A percentile compares a stretch with the other conserved stretches of the same genome.
These are phyloP conservation scores for Physcomitrium patens DNA, from an alignment of 225 moss, liverwort and hornwort genomes.

Conservation along the genomic window DNA sequence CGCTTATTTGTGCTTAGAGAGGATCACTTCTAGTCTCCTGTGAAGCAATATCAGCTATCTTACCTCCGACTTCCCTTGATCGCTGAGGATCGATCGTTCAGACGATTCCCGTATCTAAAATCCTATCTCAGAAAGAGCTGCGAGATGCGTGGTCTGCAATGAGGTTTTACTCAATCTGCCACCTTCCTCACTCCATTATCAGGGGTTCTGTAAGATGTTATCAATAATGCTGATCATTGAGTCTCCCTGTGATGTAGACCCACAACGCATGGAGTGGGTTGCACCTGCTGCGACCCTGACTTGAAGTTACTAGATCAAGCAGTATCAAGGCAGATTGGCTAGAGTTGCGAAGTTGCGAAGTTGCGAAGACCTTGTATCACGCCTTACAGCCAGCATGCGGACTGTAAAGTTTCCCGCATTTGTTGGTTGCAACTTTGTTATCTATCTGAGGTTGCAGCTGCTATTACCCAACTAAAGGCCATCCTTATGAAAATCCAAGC, in stretches of 20 bases:
- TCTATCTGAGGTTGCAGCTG: not conserved
- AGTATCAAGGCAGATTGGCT: conserved; percentile 46
- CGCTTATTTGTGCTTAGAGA: conserved; percentile 6
- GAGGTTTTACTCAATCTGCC: not conserved
- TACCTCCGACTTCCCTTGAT: conserved; percentile 8
- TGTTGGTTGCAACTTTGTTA: not conserved
- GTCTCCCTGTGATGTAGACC: conserved; percentile 35
- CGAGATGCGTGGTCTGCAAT: not conserved
- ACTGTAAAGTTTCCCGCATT: not conserved
- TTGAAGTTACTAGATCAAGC: conserved; percentile 59
- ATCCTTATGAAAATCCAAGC: not conserved
- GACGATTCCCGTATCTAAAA: not conserved
- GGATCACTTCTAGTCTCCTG: not conserved
- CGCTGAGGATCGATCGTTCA: not conserved
- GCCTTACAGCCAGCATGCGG: not conserved
- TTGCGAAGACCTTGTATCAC: not conserved
- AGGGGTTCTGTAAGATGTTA: not conserved
- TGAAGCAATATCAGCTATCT: not conserved
- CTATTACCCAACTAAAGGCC: not conserved
- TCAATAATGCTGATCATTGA: not conserved
- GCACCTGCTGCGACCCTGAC: conserved; percentile 62
- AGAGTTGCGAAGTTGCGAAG: not conserved
- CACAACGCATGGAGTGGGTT: conserved; percentile 50
- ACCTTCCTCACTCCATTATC: not conserved
- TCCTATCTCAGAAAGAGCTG: not conserved